phyloP scores from a whole-genome alignment of 2,329 filamentous ascomycete genomes.

The Parastagonospora avenae region DNA sequence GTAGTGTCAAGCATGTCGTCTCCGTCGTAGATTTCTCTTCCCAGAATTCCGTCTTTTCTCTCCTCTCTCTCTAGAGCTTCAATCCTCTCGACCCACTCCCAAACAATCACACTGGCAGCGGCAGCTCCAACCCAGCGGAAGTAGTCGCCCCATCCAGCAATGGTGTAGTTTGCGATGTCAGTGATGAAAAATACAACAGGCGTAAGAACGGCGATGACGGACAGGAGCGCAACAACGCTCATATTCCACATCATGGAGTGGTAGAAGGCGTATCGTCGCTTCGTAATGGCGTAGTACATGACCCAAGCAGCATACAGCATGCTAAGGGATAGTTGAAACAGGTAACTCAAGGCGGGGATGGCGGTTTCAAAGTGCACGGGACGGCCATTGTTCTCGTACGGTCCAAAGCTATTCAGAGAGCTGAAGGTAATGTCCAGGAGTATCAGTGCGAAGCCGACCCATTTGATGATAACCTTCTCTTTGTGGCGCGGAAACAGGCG shows the following conservation, averaged over 20 bases:
- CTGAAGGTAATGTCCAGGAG: conserved; percentile 89
- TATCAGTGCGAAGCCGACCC: conserved; percentile 94
- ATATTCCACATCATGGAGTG: conserved; percentile 92
- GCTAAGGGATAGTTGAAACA: conserved; percentile 86
- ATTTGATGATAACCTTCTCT: conserved; percentile 98
- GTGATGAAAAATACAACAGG: conserved; percentile 93
- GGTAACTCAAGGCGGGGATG: conserved; percentile 86
- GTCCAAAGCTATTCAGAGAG: conserved; percentile 83
- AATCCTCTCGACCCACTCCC: conserved; percentile 97
- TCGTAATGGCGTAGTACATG: conserved; percentile 90
- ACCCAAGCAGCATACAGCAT: conserved; percentile 92
- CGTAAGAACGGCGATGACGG: conserved; percentile 79
- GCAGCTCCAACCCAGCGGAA: conserved; percentile 96
- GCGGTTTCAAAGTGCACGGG: conserved; percentile 84
- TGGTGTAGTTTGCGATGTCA: conserved; percentile 82
- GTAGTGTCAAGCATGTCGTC: conserved; percentile 85
- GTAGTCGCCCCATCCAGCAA: conserved; percentile 93
- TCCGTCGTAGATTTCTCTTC: conserved; percentile 88
- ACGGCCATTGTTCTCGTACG: conserved; percentile 59
- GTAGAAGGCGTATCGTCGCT: conserved; percentile 88
- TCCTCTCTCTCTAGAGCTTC: conserved; percentile 91
- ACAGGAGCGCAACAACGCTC: conserved; percentile 76
- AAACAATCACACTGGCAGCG: conserved; percentile 93
- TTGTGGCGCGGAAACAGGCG: conserved; percentile 94
- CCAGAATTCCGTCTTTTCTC: conserved; percentile 90